A percentile compares a stretch with the other conserved stretches of the same genome.
Evolutionary conservation across 164 flowering plant species (phyloP).

Genomic region (Vitis rupestris): DNA sequence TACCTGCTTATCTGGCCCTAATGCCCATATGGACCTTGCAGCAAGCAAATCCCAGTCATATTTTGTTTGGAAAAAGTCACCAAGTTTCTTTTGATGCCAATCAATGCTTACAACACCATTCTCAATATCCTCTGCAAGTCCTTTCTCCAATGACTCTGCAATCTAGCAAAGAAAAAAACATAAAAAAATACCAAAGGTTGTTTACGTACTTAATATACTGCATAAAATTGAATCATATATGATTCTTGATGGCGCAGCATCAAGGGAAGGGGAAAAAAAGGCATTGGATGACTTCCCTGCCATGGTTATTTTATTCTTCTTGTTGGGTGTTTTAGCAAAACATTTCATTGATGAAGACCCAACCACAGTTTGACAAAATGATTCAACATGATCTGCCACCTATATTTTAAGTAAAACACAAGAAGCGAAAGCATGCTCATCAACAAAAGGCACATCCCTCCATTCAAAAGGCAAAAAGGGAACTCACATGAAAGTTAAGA

Average conservation of each 20-base stretch:
- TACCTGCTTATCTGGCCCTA: slow-evolving; percentile 99
- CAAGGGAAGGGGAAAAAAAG: neutral
- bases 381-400: slow-evolving; percentile 99
- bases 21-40: slow-evolving; percentile 95
- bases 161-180: slow-evolving; percentile 42
- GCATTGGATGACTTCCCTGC: slow-evolving; percentile 30
- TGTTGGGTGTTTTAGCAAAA: slow-evolving; percentile 99
- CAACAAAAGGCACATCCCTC: neutral
- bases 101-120: slow-evolving; percentile 93
- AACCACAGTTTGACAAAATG: slow-evolving; percentile 98
- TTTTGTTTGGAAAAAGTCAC: slow-evolving; percentile 81
- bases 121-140: slow-evolving; percentile 96
- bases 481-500: neutral
- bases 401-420: slow-evolving; percentile 23
- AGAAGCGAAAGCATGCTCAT: neutral
- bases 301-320: slow-evolving; percentile 96
- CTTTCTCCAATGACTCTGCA: slow-evolving; percentile 96
- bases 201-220: neutral
- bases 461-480: neutral
- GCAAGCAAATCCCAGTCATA: slow-evolving; percentile 99
- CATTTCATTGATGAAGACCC: slow-evolving; percentile 98
- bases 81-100: slow-evolving; percentile 79
- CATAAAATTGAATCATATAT: neutral
- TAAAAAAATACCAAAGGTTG: neutral
- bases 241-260: neutral